A percentile compares a stretch with the other conserved stretches of the same genome.
Conservation (phyloP, 108 stramenopile species). For the Cyclotella baltica region DNA sequence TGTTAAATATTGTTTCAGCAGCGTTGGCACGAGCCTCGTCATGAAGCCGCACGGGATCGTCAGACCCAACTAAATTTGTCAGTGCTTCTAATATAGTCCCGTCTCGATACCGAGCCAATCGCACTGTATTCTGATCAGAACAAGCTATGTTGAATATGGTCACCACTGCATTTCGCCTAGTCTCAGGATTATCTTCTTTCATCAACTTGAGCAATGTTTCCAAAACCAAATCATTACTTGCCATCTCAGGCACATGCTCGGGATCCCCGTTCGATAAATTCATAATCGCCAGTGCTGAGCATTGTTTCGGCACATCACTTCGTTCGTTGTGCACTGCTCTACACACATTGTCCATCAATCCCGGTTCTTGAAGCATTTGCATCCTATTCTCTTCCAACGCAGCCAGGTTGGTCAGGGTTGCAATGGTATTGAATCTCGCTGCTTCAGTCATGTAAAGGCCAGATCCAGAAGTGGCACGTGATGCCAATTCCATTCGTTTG, state of each 20-base stretch:
- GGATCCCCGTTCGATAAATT: conserved; percentile 62
- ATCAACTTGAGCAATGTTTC: conserved; percentile 59
- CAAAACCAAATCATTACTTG: conserved; percentile 54
- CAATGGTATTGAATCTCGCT: conserved; percentile 60
- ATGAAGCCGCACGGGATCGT: conserved; percentile 43
- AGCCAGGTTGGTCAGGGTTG: conserved; percentile 61
- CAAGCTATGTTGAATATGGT: conserved; percentile 65
- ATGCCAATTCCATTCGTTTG: conserved; percentile 29
- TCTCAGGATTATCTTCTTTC: conserved; percentile 58
- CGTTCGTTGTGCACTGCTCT: conserved; percentile 59
- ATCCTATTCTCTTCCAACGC: conserved; percentile 61
- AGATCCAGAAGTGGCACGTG: conserved; percentile 46
- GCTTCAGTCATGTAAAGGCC: conserved; percentile 66
- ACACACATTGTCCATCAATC: conserved; percentile 56
- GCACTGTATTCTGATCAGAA: conserved; percentile 60
- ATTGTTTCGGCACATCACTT: conserved; percentile 61
- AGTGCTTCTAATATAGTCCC: conserved; percentile 56
- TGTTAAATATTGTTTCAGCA: conserved; percentile 66
- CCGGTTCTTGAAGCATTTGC: conserved; percentile 49
- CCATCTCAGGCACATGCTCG: conserved; percentile 66
- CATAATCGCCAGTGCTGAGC: conserved; percentile 63
- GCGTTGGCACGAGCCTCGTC: conserved; percentile 64
- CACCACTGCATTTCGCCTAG: conserved; percentile 57
- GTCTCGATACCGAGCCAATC: conserved; percentile 49
- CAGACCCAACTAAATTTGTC: conserved; percentile 47